Percentiles rank a stretch among this genome's conserved stretches.
phyloP scores from a whole-genome alignment of 2,329 filamentous ascomycete genomes.

The Verticillium isaacii region DNA sequence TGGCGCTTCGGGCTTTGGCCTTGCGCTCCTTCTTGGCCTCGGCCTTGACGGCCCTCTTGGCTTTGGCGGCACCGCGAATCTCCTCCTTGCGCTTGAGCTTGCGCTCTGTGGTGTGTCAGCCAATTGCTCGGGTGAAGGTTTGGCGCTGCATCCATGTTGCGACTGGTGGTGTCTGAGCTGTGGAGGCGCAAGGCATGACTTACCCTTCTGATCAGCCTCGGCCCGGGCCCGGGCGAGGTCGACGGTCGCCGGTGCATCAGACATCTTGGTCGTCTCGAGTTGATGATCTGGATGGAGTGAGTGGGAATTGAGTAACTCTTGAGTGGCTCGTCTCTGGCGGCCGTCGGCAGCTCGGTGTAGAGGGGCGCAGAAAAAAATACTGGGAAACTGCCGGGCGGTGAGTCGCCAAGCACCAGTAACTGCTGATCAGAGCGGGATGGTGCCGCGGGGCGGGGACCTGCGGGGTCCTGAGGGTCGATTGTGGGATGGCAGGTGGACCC shows the following conservation, averaged over 20 bases:
- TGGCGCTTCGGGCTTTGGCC: constrained; percentile 15
- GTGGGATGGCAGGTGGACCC: background rate
- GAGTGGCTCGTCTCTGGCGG: background rate
- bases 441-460: background rate
- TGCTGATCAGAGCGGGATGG: background rate
- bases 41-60: constrained; percentile 25
- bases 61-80: constrained; percentile 17
- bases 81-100: constrained; percentile 19
- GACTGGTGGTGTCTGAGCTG: background rate
- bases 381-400: constrained; percentile 26
- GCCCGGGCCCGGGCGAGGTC: constrained; percentile 2
- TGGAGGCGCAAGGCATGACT: background rate
- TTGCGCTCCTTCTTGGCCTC: constrained; percentile 27
- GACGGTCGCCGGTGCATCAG: background rate
- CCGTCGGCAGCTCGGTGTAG: constrained; percentile 8
- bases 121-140: background rate
- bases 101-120: constrained; percentile 17
- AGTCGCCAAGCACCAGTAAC: background rate
- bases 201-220: constrained; percentile 7
- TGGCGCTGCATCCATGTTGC: background rate
- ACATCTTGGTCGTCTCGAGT: background rate
- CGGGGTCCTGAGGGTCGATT: background rate
- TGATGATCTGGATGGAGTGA: background rate
- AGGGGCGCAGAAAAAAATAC: constrained; percentile 7
- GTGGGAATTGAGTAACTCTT: background rate